Evolutionary conservation across 768 basidiomycete species (phyloP).

Genomic region (Lactarius quietus): DNA sequence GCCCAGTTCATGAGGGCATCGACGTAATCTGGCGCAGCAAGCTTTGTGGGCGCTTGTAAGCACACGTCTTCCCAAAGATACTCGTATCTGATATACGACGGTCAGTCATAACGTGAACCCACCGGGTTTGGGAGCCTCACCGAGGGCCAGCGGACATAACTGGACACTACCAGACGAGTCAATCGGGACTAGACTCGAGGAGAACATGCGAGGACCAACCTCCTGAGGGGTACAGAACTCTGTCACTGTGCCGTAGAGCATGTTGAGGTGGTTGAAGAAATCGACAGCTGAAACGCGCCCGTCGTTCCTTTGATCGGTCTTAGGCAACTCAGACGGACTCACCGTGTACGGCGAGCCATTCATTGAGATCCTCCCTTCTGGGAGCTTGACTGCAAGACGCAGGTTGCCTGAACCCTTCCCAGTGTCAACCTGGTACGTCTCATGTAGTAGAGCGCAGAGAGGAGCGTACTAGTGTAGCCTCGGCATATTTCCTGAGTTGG

Average conservation of each 20-base stretch:
- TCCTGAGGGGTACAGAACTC: slow-evolving; percentile 96
- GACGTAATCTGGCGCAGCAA: slow-evolving; percentile 94
- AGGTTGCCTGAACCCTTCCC: slow-evolving; percentile 91
- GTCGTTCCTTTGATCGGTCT: background rate
- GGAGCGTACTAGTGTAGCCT: slow-evolving; percentile 79
- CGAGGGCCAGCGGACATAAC: slow-evolving; percentile 95
- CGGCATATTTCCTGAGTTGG: slow-evolving; percentile 95
- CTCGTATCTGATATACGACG: slow-evolving; percentile 60
- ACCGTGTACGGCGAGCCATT: slow-evolving; percentile 99
- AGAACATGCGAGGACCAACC: slow-evolving; percentile 43
- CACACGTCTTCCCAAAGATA: slow-evolving; percentile 93
- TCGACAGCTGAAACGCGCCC: slow-evolving; percentile 74
- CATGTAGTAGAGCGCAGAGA: background rate
- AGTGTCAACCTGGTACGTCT: background rate
- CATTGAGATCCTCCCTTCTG: slow-evolving; percentile 97
- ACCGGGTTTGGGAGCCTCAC: slow-evolving; percentile 38
- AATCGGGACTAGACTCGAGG: background rate
- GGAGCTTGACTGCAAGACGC: slow-evolving; percentile 85
- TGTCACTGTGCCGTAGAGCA: slow-evolving; percentile 97
- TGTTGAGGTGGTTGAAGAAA: slow-evolving; percentile 99
- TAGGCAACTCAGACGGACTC: slow-evolving; percentile 16
- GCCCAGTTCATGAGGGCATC: slow-evolving; percentile 99
- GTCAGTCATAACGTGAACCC: background rate
- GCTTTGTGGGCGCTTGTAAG: slow-evolving; percentile 90
- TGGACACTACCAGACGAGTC: slow-evolving; percentile 58